These are phyloP conservation scores for Suaeda aralocaspica DNA, from an alignment of 148 eudicot genomes.

Conservation along the genomic window DNA sequence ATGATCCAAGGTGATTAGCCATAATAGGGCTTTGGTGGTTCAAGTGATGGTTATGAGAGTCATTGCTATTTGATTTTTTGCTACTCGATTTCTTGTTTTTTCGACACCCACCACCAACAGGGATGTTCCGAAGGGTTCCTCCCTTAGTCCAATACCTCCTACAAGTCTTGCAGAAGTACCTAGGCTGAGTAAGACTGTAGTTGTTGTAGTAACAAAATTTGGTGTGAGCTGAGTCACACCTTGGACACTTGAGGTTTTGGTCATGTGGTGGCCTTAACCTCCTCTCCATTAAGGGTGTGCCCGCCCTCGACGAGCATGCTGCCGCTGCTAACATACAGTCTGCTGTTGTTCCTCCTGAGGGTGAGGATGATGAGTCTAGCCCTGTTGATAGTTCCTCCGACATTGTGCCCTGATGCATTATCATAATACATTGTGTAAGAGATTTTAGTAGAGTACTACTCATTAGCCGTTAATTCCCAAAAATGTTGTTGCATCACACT, in stretches of 20 bases:
- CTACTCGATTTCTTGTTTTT: conserved; percentile 68
- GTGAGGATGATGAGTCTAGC: conserved; percentile 40
- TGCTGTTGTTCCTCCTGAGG: conserved; percentile 42
- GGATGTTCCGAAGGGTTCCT: conserved; percentile 81
- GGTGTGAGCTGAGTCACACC: conserved; percentile 82
- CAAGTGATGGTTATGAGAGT: conserved; percentile 16
- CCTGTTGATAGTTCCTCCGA: conserved; percentile 36
- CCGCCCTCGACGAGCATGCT: conserved; percentile 45
- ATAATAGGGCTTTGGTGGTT: conserved; percentile 13
- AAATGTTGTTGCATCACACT: no score
- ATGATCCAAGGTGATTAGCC: conserved; percentile 9
- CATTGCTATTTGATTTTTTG: conserved; percentile 30
- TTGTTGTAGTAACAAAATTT: conserved; percentile 94
- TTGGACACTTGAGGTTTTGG: conserved; percentile 65
- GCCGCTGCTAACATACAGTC: conserved; percentile 56
- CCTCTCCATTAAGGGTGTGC: conserved; percentile 56
- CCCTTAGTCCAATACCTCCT: conserved; percentile 87
- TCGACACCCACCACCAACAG: conserved; percentile 82
- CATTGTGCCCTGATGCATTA: conserved; percentile 30
- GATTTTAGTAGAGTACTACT: no score
- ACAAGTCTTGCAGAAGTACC: conserved; percentile 93
- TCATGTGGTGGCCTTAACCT: conserved; percentile 76
- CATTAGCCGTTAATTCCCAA: no score
- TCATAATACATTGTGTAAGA: no score
- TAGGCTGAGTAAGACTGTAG: conserved; percentile 79